Conservation (phyloP, 1,139 yeast genomes). For the Kodamaea anthophila region DNA sequence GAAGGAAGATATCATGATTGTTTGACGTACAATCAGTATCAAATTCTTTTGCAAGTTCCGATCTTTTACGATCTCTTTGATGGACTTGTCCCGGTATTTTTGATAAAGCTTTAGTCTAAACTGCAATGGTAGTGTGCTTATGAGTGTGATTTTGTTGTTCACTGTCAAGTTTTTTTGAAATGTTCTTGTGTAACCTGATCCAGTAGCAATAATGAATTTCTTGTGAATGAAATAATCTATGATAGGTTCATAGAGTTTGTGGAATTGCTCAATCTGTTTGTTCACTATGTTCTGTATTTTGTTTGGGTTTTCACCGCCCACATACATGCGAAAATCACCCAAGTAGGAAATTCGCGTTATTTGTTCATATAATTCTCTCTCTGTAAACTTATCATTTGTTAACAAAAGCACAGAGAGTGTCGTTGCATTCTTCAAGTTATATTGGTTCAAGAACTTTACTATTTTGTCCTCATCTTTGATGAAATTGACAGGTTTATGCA, state of each 20-base stretch:
- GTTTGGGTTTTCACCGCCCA: conserved; percentile 90
- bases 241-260: conserved; percentile 65
- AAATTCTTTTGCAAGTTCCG: conserved; percentile 32
- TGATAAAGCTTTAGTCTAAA: conserved; percentile 43
- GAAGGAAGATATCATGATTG: conserved; percentile 65
- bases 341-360: conserved; percentile 78
- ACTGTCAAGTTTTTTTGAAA: conserved; percentile 16
- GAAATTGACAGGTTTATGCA: conserved; percentile 89
- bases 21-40: conserved; percentile 43
- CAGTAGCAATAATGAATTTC: conserved; percentile 15
- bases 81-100: conserved; percentile 31
- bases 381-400: conserved; percentile 39
- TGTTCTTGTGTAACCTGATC: conserved; percentile 8
- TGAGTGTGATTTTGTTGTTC: conserved; percentile 22
- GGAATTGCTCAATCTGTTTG: conserved; percentile 67
- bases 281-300: conserved; percentile 80
- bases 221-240: conserved; percentile 20
- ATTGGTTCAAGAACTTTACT: conserved; percentile 63
- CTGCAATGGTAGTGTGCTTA: conserved; percentile 45
- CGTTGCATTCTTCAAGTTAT: conserved; percentile 73
- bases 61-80: conserved; percentile 35
- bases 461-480: conserved; percentile 52
- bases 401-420: conserved; percentile 61
- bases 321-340: conserved; percentile 84
- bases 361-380: conserved; percentile 62